Evolutionary conservation across 2,329 filamentous ascomycete genomes (phyloP).

Genomic region (Tympanopsis confertula): DNA sequence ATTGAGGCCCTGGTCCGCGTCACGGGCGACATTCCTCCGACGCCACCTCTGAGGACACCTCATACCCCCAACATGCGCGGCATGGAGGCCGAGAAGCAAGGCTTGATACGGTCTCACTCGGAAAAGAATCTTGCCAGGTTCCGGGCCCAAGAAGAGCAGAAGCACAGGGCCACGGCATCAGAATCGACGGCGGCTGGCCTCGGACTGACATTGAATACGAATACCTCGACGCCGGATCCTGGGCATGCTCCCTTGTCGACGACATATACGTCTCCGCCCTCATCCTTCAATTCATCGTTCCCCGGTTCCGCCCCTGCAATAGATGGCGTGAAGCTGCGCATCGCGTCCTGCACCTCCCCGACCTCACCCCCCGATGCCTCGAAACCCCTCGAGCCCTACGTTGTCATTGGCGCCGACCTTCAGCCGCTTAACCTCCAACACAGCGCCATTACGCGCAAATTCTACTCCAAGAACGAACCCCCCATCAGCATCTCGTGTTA

Average conservation of each 20-base stretch:
- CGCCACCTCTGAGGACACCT: constrained; percentile 55
- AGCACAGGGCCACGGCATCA: constrained; percentile 11
- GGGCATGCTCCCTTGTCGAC: constrained; percentile 5
- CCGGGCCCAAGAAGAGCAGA: constrained; percentile 24
- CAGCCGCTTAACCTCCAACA: constrained; percentile 70
- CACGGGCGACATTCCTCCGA: constrained; percentile 70
- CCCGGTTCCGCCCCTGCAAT: constrained; percentile 6
- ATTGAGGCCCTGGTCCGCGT: constrained; percentile 61
- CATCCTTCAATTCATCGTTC: constrained; percentile 9
- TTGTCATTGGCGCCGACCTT: constrained; percentile 56
- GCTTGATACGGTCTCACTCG: constrained; percentile 44
- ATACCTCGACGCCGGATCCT: neutral
- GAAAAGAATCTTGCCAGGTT: constrained; percentile 37
- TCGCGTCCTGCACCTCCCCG: constrained; percentile 4
- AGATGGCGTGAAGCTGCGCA: constrained; percentile 3
- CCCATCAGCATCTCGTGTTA: constrained; percentile 77
- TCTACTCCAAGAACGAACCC: constrained; percentile 80
- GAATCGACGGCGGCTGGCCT: constrained; percentile 3
- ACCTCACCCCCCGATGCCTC: constrained; percentile 11
- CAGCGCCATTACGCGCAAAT: constrained; percentile 77
- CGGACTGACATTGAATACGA: constrained; percentile 13
- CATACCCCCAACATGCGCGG: constrained; percentile 53
- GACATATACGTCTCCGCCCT: constrained; percentile 9
- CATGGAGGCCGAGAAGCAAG: constrained; percentile 50
- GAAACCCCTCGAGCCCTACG: constrained; percentile 33